Evolutionary conservation across 1,284 basidiomycete species (phyloP).

Genomic region (Trametes hirsuta): DNA sequence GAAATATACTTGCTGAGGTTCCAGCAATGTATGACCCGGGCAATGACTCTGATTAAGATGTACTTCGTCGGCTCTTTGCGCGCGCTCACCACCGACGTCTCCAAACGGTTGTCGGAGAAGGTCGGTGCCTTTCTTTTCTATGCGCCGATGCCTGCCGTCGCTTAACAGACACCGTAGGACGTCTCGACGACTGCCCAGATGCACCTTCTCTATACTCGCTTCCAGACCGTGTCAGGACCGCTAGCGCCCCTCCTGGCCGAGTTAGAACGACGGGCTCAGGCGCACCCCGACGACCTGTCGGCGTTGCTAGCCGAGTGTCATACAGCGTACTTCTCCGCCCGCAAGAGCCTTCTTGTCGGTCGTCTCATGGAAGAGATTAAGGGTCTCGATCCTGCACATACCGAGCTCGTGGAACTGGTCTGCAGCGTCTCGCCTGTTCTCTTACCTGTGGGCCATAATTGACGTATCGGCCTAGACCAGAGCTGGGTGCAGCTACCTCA

Average conservation of each 20-base stretch:
- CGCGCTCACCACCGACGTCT: constrained; percentile 74
- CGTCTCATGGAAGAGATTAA: constrained; percentile 80
- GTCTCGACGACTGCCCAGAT: constrained; percentile 81
- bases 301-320: constrained; percentile 85
- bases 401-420: constrained; percentile 87
- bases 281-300: constrained; percentile 78
- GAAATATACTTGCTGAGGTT: constrained; percentile 91
- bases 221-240: constrained; percentile 70
- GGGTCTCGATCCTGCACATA: constrained; percentile 74
- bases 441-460: not conserved
- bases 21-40: constrained; percentile 93
- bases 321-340: constrained; percentile 73
- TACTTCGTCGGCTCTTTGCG: constrained; percentile 86
- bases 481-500: constrained; percentile 87
- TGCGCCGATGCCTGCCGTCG: not conserved
- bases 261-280: constrained; percentile 75
- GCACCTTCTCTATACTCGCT: constrained; percentile 89
- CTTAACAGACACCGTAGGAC: constrained; percentile 47
- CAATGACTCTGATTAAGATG: constrained; percentile 96
- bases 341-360: constrained; percentile 71
- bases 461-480: constrained; percentile 60
- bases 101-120: constrained; percentile 74
- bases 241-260: constrained; percentile 81
- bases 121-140: constrained; percentile 38
- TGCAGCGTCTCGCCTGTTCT: constrained; percentile 29